Conservation (phyloP, 495 filamentous ascomycete genomes). For the Delitschia confertaspora region DNA sequence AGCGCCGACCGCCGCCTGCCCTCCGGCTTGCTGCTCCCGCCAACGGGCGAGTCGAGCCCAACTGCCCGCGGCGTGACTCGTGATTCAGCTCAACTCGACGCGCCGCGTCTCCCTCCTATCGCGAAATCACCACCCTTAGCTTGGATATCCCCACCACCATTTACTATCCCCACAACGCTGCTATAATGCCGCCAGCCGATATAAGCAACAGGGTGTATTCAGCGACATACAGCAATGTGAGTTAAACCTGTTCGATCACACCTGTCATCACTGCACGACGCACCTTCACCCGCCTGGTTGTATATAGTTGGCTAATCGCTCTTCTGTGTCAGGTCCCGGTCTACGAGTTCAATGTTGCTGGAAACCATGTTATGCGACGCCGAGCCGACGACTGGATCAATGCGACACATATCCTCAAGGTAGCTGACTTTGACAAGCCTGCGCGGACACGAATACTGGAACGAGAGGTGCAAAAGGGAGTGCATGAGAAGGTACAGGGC, state of each 20-base stretch:
- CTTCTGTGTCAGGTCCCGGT: conserved; percentile 81
- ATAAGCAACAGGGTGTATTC: conserved; percentile 55
- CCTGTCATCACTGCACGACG: conserved; percentile 1
- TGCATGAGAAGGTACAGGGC: conserved; percentile 95
- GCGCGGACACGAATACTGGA: conserved; percentile 89
- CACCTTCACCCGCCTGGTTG: no score
- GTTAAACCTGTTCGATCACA: conserved; percentile 29
- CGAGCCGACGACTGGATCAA: conserved; percentile 86
- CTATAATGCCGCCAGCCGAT: conserved; percentile 27
- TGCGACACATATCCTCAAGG: conserved; percentile 92
- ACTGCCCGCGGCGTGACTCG: no score
- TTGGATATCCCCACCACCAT: neutral
- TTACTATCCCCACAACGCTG: neutral
- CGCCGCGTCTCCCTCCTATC: conserved; percentile 8
- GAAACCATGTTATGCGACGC: conserved; percentile 82
- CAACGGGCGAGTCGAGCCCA: no score
- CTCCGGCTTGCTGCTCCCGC: conserved; percentile 1
- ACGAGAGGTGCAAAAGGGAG: conserved; percentile 90
- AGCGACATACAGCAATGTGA: conserved; percentile 89
- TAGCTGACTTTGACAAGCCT: conserved; percentile 76
- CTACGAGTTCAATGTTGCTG: conserved; percentile 74
- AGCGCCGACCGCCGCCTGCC: conserved; percentile 4
- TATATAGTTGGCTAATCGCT: no score
- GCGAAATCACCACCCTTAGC: conserved; percentile 11
- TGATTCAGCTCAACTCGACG: neutral